Percentiles rank a stretch among this genome's conserved stretches.
These are phyloP conservation scores for Claviceps humidiphila DNA, from an alignment of 2,329 filamentous ascomycete genomes.

Conservation along the genomic window DNA sequence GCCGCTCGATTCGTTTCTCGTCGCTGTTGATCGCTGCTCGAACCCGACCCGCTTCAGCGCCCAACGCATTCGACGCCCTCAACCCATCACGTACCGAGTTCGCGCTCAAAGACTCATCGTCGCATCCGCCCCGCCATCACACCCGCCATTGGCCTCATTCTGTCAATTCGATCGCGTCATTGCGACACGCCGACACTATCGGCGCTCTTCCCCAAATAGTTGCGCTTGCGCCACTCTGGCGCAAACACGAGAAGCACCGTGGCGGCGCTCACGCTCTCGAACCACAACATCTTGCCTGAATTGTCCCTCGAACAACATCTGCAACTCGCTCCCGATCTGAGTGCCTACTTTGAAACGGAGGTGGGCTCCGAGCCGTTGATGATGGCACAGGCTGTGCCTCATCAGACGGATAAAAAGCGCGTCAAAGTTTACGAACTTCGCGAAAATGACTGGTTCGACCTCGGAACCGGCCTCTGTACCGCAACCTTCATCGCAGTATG, in stretches of 20 bases:
- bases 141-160: conserved; percentile 1
- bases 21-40: conserved; percentile 1
- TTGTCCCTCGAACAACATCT: conserved; percentile 48
- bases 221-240: conserved; percentile 11
- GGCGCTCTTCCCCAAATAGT: background rate
- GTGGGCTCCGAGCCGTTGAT: conserved; percentile 48
- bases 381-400: conserved; percentile 61
- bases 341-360: conserved; percentile 37
- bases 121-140: background rate
- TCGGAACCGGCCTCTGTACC: conserved; percentile 89
- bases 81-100: conserved; percentile 6
- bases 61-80: background rate
- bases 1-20: background rate
- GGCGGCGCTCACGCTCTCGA: conserved; percentile 45
- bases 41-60: conserved; percentile 6
- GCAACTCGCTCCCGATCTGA: conserved; percentile 39
- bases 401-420: conserved; percentile 57
- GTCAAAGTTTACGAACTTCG: conserved; percentile 98
- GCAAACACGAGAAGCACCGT: conserved; percentile 26
- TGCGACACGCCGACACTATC: conserved; percentile 1
- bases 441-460: conserved; percentile 98
- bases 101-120: conserved; percentile 3
- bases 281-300: conserved; percentile 35
- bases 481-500: conserved; percentile 63
- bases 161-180: background rate